phyloP scores from a whole-genome alignment of 164 flowering plant genomes.

The Chimonanthus salicifolius region DNA sequence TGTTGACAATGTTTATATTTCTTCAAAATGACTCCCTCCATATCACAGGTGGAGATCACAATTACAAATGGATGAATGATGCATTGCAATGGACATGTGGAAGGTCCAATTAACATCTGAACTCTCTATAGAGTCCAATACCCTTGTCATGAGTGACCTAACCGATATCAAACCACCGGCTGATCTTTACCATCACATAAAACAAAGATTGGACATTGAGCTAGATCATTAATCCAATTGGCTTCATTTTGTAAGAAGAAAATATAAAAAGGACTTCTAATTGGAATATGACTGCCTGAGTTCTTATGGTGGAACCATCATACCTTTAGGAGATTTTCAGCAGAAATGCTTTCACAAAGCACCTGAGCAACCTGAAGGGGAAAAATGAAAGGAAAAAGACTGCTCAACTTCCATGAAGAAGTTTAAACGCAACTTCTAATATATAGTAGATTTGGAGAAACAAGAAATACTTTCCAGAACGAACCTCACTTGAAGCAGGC shows the following conservation, averaged over 20 bases:
- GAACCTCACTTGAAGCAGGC: slow-evolving; percentile 48
- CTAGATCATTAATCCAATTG: neutral
- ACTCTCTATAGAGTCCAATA: neutral
- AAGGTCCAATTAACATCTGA: neutral
- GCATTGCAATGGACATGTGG: neutral
- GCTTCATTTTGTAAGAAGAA: neutral
- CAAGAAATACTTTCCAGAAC: slow-evolving; percentile 7
- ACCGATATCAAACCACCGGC: neutral
- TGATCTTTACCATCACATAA: neutral
- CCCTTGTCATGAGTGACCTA: neutral
- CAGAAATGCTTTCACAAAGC: slow-evolving; percentile 36
- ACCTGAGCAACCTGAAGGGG: slow-evolving; percentile 36
- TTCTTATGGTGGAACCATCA: neutral
- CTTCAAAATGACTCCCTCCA: too few relatives aligned
- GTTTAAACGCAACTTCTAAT: neutral
- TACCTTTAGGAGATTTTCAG: slow-evolving; percentile 97
- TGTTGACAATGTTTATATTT: too few relatives aligned
- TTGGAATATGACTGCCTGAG: neutral
- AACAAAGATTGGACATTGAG: neutral
- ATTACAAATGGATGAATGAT: too few relatives aligned
- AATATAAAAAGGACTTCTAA: neutral
- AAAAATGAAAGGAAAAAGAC: slow-evolving; percentile 16
- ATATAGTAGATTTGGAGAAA: neutral
- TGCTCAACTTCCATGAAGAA: slow-evolving; percentile 5
- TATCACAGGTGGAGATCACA: too few relatives aligned